These are phyloP conservation scores for Colletotrichum graminicola DNA, from an alignment of 2,329 filamentous ascomycete species.

Conservation along the genomic window DNA sequence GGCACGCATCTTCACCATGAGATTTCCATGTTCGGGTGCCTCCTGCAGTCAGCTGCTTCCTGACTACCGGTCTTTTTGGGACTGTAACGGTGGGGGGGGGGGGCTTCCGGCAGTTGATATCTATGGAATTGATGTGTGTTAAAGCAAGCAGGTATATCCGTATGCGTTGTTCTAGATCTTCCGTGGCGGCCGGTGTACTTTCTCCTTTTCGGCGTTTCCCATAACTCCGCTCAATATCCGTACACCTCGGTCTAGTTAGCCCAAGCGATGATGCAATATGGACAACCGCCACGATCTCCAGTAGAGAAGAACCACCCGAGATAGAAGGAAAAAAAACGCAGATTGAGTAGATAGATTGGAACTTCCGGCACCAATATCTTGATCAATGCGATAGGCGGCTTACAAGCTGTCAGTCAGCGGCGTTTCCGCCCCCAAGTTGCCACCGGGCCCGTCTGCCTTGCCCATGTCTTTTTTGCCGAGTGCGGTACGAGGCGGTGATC, in stretches of 20 bases:
- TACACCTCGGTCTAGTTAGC: not conserved
- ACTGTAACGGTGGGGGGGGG: not conserved
- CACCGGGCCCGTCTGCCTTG: conserved; percentile 1
- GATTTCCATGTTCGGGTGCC: not conserved
- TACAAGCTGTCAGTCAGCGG: not conserved
- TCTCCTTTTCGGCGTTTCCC: not conserved
- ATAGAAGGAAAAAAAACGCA: no score
- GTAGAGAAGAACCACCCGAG: not conserved
- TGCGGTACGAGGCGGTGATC: not conserved
- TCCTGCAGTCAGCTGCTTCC: not conserved
- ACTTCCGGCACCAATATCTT: not conserved
- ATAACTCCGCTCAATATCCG: not conserved
- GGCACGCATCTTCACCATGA: not conserved
- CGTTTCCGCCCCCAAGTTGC: conserved; percentile 3
- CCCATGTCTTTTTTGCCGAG: not conserved
- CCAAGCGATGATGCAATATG: not conserved
- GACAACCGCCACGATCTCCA: not conserved
- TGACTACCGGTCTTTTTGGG: not conserved
- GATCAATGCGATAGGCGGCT: conserved; percentile 12
- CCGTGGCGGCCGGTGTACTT: not conserved
- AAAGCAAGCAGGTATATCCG: not conserved
- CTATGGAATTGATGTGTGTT: not conserved
- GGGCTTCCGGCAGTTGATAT: not conserved
- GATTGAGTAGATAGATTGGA: not conserved
- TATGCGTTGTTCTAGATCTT: not conserved